Evolutionary conservation across 257 asterid species (phyloP).

Genomic region (Fraxinus excelsior): DNA sequence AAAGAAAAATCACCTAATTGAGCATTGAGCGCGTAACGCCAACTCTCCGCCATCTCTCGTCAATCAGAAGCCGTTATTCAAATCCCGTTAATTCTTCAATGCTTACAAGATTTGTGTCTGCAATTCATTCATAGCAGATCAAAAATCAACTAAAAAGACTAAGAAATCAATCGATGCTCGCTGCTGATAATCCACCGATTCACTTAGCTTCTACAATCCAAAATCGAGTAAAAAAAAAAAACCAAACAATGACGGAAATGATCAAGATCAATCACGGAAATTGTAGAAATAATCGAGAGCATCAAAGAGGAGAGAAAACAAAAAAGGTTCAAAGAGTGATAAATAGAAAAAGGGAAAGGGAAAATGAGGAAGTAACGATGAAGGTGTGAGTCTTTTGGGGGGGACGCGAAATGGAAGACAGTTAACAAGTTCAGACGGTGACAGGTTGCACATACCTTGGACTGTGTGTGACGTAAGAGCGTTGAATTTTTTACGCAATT

Average conservation of each 20-base stretch:
- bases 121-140: conserved; percentile 24
- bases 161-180: conserved; percentile 4
- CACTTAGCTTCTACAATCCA: conserved; percentile 6
- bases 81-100: conserved; percentile 12
- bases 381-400: conserved; percentile 26
- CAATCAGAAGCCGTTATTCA: conserved; percentile 18
- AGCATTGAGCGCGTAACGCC: conserved; percentile 56
- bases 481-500: background rate
- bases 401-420: conserved; percentile 78
- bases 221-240: conserved; percentile 6
- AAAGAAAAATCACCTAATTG: conserved; percentile 47
- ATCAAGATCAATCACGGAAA: background rate
- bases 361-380: conserved; percentile 41
- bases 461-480: background rate
- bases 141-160: background rate
- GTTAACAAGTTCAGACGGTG: conserved; percentile 24
- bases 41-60: conserved; percentile 45
- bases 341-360: conserved; percentile 5
- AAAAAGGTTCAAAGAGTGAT: conserved; percentile 8
- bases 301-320: conserved; percentile 11
- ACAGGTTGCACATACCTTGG: background rate
- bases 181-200: conserved; percentile 25
- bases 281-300: background rate
- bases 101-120: conserved; percentile 1
- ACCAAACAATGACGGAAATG: background rate